Evolutionary conservation across 352 stramenopile genomes (phyloP).

Genomic region (Globisporangium takayamanum): DNA sequence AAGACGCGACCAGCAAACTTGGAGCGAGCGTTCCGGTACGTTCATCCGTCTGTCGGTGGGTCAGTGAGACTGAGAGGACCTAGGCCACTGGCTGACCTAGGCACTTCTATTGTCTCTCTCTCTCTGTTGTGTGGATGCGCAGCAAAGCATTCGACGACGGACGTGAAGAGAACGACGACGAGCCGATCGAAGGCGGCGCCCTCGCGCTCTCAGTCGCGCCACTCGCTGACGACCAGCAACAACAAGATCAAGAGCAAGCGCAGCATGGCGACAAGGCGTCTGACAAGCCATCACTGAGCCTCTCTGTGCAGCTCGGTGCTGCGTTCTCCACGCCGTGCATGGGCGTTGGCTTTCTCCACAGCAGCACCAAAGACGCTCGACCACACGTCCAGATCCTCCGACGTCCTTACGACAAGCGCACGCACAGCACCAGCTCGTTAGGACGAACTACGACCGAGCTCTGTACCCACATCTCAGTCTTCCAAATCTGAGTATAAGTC

Average conservation of each 20-base stretch:
- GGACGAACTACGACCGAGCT: not conserved
- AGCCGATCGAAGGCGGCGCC: constrained; percentile 45
- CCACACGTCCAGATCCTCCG: constrained; percentile 49
- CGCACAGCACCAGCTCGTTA: not conserved
- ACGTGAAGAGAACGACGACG: constrained; percentile 26
- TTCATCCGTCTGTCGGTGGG: not conserved
- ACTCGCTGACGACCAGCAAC: not conserved
- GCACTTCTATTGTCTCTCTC: too few relatives aligned
- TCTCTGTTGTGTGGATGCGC: not conserved
- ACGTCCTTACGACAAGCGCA: constrained; percentile 7
- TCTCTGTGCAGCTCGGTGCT: constrained; percentile 35
- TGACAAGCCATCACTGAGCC: too few relatives aligned
- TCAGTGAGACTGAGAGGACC: not conserved
- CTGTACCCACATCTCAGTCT: constrained; percentile 4
- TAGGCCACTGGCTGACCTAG: too few relatives aligned
- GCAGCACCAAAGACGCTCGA: constrained; percentile 2
- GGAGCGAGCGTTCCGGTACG: constrained; percentile 21
- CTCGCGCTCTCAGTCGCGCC: constrained; percentile 25
- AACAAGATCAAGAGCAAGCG: too few relatives aligned
- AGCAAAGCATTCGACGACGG: constrained; percentile 26
- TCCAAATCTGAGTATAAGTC: not conserved
- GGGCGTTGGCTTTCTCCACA: constrained; percentile 47
- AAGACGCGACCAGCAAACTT: constrained; percentile 16
- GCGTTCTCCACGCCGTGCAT: constrained; percentile 68
- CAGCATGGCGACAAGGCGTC: not conserved